phyloP scores from a whole-genome alignment of 257 asterid species.

The Coffea eugenioides region DNA sequence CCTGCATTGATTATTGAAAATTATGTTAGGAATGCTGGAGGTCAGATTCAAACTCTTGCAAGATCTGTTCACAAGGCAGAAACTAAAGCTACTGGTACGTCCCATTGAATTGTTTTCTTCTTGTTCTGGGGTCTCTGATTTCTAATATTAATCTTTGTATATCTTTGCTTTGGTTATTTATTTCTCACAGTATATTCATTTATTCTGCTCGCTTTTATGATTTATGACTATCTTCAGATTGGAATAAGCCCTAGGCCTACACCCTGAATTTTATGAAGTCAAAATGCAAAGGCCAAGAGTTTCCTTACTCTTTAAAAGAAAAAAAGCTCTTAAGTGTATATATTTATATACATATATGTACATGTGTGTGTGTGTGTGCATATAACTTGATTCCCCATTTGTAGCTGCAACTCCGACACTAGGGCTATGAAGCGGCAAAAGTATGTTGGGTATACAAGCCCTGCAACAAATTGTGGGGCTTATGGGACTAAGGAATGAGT shows the following conservation, averaged over 20 bases:
- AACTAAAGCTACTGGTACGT: conserved; percentile 76
- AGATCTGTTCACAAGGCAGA: conserved; percentile 73
- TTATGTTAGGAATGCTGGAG: conserved; percentile 67
- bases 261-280: background rate
- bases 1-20: conserved; percentile 26
- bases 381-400: background rate
- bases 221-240: background rate
- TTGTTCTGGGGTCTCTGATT: background rate
- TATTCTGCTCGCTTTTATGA: background rate
- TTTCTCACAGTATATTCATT: too few relatives aligned
- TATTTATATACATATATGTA: too few relatives aligned
- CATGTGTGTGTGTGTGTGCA: too few relatives aligned
- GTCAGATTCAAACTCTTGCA: conserved; percentile 55
- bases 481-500: too few relatives aligned
- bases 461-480: background rate
- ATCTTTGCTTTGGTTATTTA: background rate
- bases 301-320: background rate
- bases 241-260: background rate
- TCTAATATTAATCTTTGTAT: background rate
- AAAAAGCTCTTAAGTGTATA: background rate
- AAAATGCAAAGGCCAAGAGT: background rate
- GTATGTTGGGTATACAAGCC: background rate
- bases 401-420: background rate
- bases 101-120: background rate
- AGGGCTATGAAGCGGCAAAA: background rate